Evolutionary conservation across 257 asterid genomes (phyloP), one percentile per base, ranked within the genome.

Genomic region (Leonotis leonurus): DNA sequence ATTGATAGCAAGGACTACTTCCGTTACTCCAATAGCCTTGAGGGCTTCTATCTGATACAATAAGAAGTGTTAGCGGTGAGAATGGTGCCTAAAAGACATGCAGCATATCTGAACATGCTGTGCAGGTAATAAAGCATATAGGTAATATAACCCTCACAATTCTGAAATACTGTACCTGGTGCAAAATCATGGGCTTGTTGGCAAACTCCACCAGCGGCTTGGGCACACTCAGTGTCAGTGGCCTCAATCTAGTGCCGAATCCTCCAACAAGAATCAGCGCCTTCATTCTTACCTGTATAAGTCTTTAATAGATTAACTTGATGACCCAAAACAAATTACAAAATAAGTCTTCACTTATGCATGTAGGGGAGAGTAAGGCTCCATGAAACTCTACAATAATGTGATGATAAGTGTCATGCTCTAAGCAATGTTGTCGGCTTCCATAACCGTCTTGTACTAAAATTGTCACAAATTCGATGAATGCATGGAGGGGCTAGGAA

Each of bases 181-280:
- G 98, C 87, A 91, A 73, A 75, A 91, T 91, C 98, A 91, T 91
- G 70, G 98, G 98, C 78, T 91, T 91, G 83, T 91, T 91, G 61
- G 95, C 96, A 70, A 91, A 91, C 10, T 91, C 98, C 55, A 91
- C 98, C 10, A 91, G 95, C 2, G 98, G 98, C 80, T 91, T 91
- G 30, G 96, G 98, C 67, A 88, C 79, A 64, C 96, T 91, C 24
- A 88, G 79, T 2, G 98, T 91, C 79, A 91, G 63, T 45, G 98
- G 98, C 84, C 98, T 86, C 88, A 91, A 70, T 66, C 98, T 83
- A 56, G 98, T 91, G 56, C 98, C 98, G 33, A 88, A 91, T 8
- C 98, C 98, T 69, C 98, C 98, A 70, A 86, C 98, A 69, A 91
- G 98, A 80, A 91, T 91, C 20, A 91, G 74, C 13, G 96, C 98